Evolutionary conservation across 352 stramenopile species (phyloP).

Genomic region (Globisporangium paddicum): DNA sequence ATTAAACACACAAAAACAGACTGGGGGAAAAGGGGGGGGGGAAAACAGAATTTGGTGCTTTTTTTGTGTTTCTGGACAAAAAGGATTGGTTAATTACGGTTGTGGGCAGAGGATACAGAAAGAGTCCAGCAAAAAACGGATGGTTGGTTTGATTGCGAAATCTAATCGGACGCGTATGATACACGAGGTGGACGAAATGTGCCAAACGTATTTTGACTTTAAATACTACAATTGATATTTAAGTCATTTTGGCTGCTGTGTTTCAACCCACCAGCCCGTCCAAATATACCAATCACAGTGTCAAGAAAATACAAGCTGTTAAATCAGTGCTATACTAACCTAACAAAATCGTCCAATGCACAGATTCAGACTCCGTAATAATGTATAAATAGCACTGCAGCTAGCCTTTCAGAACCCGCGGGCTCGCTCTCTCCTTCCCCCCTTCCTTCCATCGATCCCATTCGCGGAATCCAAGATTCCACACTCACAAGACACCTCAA

Average conservation of each 20-base stretch:
- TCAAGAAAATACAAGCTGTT: background rate
- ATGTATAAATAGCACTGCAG: no score
- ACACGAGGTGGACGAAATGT: background rate
- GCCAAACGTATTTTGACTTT: background rate
- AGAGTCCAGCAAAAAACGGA: no score
- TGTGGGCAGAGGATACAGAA: no score
- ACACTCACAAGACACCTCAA: background rate
- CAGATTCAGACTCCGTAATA: no score
- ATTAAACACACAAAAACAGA: background rate
- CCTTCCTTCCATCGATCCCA: background rate
- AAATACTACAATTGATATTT: background rate
- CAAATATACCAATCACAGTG: background rate
- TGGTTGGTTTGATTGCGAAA: background rate
- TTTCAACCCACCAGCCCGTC: background rate
- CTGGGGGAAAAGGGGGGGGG: background rate
- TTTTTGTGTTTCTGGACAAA: no score
- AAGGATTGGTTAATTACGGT: no score
- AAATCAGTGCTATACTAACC: background rate
- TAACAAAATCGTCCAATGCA: no score
- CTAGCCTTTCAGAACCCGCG: background rate
- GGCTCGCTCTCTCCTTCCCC: background rate
- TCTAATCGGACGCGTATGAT: background rate
- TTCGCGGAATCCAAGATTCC: constrained; percentile 3
- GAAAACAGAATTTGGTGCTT: no score
- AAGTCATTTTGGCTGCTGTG: background rate